Evolutionary conservation across 257 asterid genomes (phyloP), one percentile per base, ranked within the genome.

Genomic region (Solanum peruvianum): DNA sequence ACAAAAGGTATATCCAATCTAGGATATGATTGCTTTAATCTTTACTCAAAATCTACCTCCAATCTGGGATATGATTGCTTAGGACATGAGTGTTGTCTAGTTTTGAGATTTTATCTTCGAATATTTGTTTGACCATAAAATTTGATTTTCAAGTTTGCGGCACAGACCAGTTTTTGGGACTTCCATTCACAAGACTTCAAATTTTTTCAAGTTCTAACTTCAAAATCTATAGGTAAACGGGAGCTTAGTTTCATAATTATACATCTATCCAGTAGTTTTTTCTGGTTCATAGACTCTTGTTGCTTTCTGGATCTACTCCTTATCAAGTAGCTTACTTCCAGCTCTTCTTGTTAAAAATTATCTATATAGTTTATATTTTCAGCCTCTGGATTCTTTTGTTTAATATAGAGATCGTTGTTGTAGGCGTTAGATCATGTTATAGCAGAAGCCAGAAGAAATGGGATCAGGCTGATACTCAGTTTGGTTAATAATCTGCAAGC

Each of bases 401-500:
- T 81, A 33, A 49, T 47, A 49, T 49, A 18, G 45, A 18, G 20
- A 18, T 49, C 4, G 8, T 49, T 81, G 21, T 3, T 49, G 86
- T 91, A 97, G 99, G 97, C 99, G 14, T 91, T 97, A 93, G 99
- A 96, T 92, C 89, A 95, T 92, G 99, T 97, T 72, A 94, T 97
- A 86, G 98, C 98, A 10, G 99, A 97, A 93, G 91, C 98, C 31
- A 90, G 94, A 82, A 88, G 89, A 84, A 83, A 92, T 85, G 98
- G 99, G 42, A 89, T 97, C 71, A 92, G 99, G 92, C 92, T 97
- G 35, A 80, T 96, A 66, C 91, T 97, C 27, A 90, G 97, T 89
- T 91, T 97, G 90, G 99, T 97, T 42, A 97, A 97, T 88, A 97
- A 97, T 91, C 92, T 97, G 92, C 97, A 96, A 93, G 99, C 99